Percentiles rank a stretch among this genome's conserved stretches.
phyloP scores from a whole-genome alignment of 176 grass and related monocot genomes.

The Oryza longistaminata region DNA sequence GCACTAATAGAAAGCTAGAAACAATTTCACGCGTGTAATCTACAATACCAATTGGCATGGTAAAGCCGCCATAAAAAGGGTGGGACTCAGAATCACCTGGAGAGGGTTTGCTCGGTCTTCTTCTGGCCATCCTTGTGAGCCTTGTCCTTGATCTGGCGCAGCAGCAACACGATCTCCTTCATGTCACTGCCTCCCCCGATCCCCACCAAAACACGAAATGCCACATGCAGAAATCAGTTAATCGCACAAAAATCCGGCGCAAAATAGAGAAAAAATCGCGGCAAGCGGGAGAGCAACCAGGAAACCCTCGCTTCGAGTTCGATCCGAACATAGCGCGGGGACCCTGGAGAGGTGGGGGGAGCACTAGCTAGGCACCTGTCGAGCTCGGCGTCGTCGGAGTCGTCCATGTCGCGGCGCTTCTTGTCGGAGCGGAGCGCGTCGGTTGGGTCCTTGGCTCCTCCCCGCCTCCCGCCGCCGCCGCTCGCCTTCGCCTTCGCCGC shows the following conservation, averaged over 20 bases:
- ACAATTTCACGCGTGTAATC: not conserved
- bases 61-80: not conserved
- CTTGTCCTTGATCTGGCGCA: conserved; percentile 73
- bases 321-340: not conserved
- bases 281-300: not conserved
- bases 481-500: conserved; percentile 41
- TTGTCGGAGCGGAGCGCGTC: conserved; percentile 46
- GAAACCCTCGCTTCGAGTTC: conserved; percentile 24
- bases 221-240: not conserved
- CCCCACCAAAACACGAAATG: conserved; percentile 8
- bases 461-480: conserved; percentile 39
- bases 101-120: conserved; percentile 76
- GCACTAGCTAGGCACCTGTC: conserved; percentile 19
- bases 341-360: not conserved
- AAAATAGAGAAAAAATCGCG: not conserved
- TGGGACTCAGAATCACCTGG: conserved; percentile 47
- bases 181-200: conserved; percentile 51
- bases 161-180: conserved; percentile 63
- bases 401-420: conserved; percentile 36
- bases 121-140: conserved; percentile 77
- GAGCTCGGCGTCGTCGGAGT: conserved; percentile 44
- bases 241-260: not conserved
- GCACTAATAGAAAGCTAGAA: not conserved
- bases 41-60: not conserved
- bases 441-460: conserved; percentile 35